These are phyloP conservation scores for Gossypium australe DNA, from an alignment of 345 rosid genomes.

Conservation along the genomic window DNA sequence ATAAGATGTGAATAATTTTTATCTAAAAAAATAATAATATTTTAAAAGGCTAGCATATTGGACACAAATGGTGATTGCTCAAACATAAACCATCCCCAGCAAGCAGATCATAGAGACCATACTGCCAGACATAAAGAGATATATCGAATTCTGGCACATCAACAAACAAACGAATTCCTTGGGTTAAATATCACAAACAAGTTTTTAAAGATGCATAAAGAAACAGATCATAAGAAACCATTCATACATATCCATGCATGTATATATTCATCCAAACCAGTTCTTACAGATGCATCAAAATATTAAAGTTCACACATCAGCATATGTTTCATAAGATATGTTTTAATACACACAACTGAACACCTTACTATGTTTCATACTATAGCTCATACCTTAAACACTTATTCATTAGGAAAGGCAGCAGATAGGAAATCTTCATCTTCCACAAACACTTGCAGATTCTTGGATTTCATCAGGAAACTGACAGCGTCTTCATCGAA, in stretches of 20 bases:
- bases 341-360: background rate
- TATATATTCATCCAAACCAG: background rate
- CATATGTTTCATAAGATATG: background rate
- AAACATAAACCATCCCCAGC: background rate
- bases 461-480: slow-evolving; percentile 50
- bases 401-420: slow-evolving; percentile 24
- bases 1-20: no score
- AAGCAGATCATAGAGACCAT: background rate
- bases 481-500: slow-evolving; percentile 43
- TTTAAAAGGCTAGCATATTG: no score
- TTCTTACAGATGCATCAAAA: background rate
- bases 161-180: background rate
- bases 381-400: background rate
- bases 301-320: background rate
- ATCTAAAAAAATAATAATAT: no score
- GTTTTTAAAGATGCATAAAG: no score
- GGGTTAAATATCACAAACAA: background rate
- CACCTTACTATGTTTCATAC: background rate
- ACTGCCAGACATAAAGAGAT: background rate
- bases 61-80: background rate
- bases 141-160: background rate
- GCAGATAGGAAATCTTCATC: slow-evolving; percentile 47
- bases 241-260: background rate
- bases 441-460: slow-evolving; percentile 42
- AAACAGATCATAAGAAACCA: background rate